Base-by-base conservation (phyloP, 495 filamentous ascomycete species). In the Aspergillus egyptiacus region DNA sequence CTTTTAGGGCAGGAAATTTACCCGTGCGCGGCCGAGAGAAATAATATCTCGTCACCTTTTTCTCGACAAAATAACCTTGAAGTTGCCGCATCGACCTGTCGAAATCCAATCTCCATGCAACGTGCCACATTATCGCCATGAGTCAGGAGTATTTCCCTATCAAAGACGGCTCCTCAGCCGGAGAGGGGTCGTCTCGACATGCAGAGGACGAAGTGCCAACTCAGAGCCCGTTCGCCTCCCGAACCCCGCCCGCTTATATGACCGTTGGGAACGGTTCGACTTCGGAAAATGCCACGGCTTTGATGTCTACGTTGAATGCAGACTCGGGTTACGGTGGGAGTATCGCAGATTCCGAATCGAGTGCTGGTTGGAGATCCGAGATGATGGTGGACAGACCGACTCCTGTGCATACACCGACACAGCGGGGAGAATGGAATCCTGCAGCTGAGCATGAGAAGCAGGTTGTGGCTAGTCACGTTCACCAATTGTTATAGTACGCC, bases 241-340 rank as follows among this genome's bases (percentile, higher is more conserved):
- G 55, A 51, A 56, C 66, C 53, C 66, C 68, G 47, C 86, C 85
- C 27, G 71, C 74, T 13, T 96, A 90, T 67, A 86, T 91, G 84
- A 95, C 88, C 8, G 89, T 96, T 28, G 90, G 90, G 35, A 81
- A 76, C 54, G 89, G 89, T 22, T 83, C 85, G 33, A 83, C 85
- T 27, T 89, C 90, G 41, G 80, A 89, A 49, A 85, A 81, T 57
- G 82, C 83, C 5, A 68, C 81, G 51, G 72, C 79, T 68, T 59
- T 94, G 71, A 74, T 84, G 72, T 65, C 79, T 62, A 71, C 82
- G 34, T 61, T 95, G 24, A 87, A 95, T 47, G 71, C 83, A 38
- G 93, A 97, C 59, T 96, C 90, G 15, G 93, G 93, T 11, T 97
- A 97, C 60, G 91, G 88, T 49, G 80, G 73, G 7, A 73, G 71